These are phyloP conservation scores for Scleroderma bovista DNA, from an alignment of 768 basidiomycete species.

Conservation along the genomic window DNA sequence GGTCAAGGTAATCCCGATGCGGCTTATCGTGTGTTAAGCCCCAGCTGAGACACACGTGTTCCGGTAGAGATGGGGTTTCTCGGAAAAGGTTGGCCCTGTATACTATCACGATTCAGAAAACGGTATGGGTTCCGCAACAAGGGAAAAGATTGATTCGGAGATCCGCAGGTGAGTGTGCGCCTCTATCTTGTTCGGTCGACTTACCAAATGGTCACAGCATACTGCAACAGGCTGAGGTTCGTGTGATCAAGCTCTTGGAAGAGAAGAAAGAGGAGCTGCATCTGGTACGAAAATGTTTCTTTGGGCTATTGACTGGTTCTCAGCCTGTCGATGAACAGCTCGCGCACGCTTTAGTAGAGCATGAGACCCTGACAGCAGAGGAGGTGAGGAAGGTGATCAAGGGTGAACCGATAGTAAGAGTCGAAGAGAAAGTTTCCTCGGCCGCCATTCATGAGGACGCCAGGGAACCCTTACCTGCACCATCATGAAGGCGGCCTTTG, in stretches of 20 bases:
- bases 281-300: constrained; percentile 39
- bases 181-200: neutral
- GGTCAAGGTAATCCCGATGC: constrained; percentile 65
- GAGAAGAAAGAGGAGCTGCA: constrained; percentile 72
- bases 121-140: constrained; percentile 69
- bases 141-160: constrained; percentile 85
- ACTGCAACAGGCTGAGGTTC: constrained; percentile 63
- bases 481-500: constrained; percentile 5
- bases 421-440: constrained; percentile 60
- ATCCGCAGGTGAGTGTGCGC: constrained; percentile 58
- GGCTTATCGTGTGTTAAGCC: neutral
- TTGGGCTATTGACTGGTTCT: neutral
- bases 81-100: constrained; percentile 74
- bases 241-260: constrained; percentile 60
- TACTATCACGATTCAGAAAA: constrained; percentile 65
- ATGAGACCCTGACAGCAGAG: constrained; percentile 85
- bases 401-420: constrained; percentile 72
- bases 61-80: constrained; percentile 70
- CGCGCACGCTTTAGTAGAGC: constrained; percentile 87
- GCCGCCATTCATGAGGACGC: constrained; percentile 24
- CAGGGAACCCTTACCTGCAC: constrained; percentile 5
- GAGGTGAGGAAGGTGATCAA: constrained; percentile 84
- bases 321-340: constrained; percentile 43
- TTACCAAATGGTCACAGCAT: constrained; percentile 33
- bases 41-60: neutral